These are phyloP conservation scores for Pestalotiopsis fici DNA, from an alignment of 2,329 filamentous ascomycete species.

Conservation along the genomic window DNA sequence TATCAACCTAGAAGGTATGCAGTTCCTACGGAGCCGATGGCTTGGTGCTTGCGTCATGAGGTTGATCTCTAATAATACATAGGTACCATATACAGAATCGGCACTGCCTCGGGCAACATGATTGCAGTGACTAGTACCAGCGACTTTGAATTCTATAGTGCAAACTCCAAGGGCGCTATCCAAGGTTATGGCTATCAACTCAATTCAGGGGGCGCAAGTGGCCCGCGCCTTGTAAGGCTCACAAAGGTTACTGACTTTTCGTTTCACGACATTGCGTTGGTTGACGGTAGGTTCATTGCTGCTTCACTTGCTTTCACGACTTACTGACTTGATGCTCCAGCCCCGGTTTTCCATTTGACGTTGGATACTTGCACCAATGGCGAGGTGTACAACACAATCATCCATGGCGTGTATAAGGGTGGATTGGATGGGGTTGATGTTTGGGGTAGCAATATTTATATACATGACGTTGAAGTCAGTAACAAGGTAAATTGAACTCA, in stretches of 20 bases:
- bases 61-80: not conserved
- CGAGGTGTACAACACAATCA: conserved; percentile 51
- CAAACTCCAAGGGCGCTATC: conserved; percentile 42
- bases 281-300: conserved; percentile 31
- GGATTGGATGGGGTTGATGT: conserved; percentile 58
- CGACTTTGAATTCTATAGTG: conserved; percentile 50
- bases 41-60: not conserved
- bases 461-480: conserved; percentile 59
- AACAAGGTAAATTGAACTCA: too few relatives aligned
- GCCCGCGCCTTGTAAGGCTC: conserved; percentile 44
- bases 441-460: conserved; percentile 53
- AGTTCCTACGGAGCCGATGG: not conserved
- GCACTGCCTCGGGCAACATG: conserved; percentile 16
- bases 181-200: conserved; percentile 50
- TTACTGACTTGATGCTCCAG: not conserved
- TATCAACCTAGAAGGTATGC: conserved; percentile 41
- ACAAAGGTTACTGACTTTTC: conserved; percentile 44
- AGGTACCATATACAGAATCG: conserved; percentile 14
- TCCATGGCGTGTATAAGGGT: conserved; percentile 45
- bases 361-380: conserved; percentile 47
- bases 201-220: conserved; percentile 32
- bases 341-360: conserved; percentile 41
- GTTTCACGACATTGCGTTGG: conserved; percentile 46
- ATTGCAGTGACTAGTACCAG: conserved; percentile 13
- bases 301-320: not conserved